phyloP scores from a whole-genome alignment of 345 rosid genomes.

The Hevea brasiliensis region DNA sequence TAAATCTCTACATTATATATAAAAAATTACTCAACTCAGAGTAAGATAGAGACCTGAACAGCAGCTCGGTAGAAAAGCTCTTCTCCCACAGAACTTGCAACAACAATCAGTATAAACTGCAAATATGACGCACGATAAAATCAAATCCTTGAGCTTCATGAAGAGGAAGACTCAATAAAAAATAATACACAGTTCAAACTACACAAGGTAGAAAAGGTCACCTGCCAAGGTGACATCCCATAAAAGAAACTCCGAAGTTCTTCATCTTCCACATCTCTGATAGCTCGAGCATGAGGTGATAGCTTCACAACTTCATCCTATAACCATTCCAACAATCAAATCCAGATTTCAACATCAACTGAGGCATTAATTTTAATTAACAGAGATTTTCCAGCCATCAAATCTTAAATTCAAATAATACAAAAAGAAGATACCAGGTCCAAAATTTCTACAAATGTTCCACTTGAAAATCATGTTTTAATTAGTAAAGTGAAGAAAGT shows the following conservation, averaged over 20 bases:
- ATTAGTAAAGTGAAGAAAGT: not conserved
- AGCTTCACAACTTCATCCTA: constrained; percentile 97
- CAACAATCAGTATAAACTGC: constrained; percentile 79
- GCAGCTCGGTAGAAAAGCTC: constrained; percentile 98
- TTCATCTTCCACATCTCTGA: constrained; percentile 97
- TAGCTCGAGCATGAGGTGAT: constrained; percentile 96
- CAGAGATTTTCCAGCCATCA: not conserved
- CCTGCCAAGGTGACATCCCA: constrained; percentile 99
- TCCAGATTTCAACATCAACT: constrained; percentile 5
- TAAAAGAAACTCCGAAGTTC: constrained; percentile 93
- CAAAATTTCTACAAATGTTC: not conserved
- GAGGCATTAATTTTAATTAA: not conserved
- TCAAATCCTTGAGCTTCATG: not conserved
- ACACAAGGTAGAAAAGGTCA: constrained; percentile 12
- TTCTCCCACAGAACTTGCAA: constrained; percentile 96
- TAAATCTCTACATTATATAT: not conserved
- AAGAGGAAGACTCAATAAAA: not conserved
- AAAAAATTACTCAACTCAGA: not conserved
- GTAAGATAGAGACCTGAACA: constrained; percentile 63
- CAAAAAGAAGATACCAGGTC: not conserved
- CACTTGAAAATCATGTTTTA: not conserved
- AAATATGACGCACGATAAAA: constrained; percentile 12
- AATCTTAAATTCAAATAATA: not conserved
- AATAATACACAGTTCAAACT: not conserved
- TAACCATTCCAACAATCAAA: constrained; percentile 18